Evolutionary conservation across 495 filamentous ascomycete species (phyloP).

Genomic region (Penicillium diatomitis): DNA sequence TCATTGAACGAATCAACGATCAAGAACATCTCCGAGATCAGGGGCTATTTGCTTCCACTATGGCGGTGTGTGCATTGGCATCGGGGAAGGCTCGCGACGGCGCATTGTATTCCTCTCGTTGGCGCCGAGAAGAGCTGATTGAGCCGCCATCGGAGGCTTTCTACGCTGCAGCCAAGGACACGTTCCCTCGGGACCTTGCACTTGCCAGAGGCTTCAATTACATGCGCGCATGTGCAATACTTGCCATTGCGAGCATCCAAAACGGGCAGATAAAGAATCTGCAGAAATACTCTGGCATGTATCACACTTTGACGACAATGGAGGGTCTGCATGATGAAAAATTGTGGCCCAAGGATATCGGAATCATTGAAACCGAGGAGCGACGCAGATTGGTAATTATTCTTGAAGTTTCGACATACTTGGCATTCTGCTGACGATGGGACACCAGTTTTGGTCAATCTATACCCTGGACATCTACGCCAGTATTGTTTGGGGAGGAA

Average conservation of each 20-base stretch:
- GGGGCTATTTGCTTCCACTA: slow-evolving; percentile 37
- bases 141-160: slow-evolving; percentile 34
- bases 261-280: slow-evolving; percentile 35
- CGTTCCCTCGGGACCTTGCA: slow-evolving; percentile 29
- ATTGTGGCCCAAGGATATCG: slow-evolving; percentile 37
- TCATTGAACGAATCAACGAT: slow-evolving; percentile 25
- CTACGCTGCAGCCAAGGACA: slow-evolving; percentile 34
- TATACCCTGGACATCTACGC: slow-evolving; percentile 44
- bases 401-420: neutral
- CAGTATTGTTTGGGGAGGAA: slow-evolving; percentile 38
- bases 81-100: slow-evolving; percentile 39
- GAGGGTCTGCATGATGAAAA: slow-evolving; percentile 40
- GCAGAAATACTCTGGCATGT: slow-evolving; percentile 40
- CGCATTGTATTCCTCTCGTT: slow-evolving; percentile 24
- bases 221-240: slow-evolving; percentile 36
- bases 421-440: neutral
- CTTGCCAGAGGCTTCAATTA: slow-evolving; percentile 31
- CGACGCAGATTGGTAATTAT: slow-evolving; percentile 35
- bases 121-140: slow-evolving; percentile 18
- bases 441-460: slow-evolving; percentile 41
- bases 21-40: slow-evolving; percentile 32
- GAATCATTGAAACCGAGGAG: slow-evolving; percentile 36
- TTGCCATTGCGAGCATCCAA: slow-evolving; percentile 40
- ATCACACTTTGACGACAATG: slow-evolving; percentile 35
- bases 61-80: slow-evolving; percentile 41